A percentile compares a stretch with the other conserved stretches of the same genome.
These are phyloP conservation scores for Raffaelea ambrosiae DNA, from an alignment of 2,329 filamentous ascomycete genomes.

Conservation along the genomic window DNA sequence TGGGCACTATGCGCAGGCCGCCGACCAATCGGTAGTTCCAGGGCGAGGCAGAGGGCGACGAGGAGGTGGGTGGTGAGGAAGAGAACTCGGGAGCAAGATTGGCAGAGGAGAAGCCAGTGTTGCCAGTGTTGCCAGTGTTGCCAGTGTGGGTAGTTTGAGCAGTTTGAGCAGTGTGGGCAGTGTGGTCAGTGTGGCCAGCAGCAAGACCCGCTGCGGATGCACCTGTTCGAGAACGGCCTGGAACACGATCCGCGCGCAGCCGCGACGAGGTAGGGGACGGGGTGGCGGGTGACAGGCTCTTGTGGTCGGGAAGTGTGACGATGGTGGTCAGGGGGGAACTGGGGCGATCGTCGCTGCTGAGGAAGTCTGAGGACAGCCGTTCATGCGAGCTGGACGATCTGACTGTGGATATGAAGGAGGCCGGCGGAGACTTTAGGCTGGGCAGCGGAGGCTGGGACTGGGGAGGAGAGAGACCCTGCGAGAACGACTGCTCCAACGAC, in stretches of 20 bases:
- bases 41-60: constrained; percentile 23
- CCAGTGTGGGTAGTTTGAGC: no score
- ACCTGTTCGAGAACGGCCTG: not conserved
- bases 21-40: constrained; percentile 48
- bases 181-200: not conserved
- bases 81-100: not conserved
- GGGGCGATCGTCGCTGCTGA: constrained; percentile 37
- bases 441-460: not conserved
- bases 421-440: constrained; percentile 32
- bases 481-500: constrained; percentile 2
- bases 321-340: constrained; percentile 33
- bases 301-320: constrained; percentile 34
- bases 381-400: constrained; percentile 42
- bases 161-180: not conserved
- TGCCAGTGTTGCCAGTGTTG: not conserved
- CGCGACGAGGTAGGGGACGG: constrained; percentile 24
- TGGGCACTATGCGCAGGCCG: constrained; percentile 44
- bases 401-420: constrained; percentile 29
- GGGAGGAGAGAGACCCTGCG: not conserved
- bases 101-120: not conserved
- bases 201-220: not conserved
- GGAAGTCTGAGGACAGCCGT: constrained; percentile 36
- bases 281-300: constrained; percentile 26
- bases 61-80: constrained; percentile 25
- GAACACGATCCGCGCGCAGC: constrained; percentile 22